Evolutionary conservation across 2,329 filamentous ascomycete species (phyloP), one percentile per base, ranked within the genome.

Genomic region (Fusarium torreyae): DNA sequence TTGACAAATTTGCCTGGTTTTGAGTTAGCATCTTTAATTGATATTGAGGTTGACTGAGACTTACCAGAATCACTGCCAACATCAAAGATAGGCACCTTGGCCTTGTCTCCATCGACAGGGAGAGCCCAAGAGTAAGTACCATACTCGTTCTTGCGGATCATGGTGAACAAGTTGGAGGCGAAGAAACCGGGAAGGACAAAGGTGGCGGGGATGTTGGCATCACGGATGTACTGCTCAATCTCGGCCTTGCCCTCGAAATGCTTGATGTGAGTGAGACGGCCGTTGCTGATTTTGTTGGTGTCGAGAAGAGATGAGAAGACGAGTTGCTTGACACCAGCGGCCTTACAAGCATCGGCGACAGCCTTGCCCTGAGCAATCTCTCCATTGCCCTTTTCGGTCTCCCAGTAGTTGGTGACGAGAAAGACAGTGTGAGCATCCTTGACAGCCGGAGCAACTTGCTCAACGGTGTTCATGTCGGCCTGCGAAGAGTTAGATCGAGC

Each of bases 171-270:
- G 63, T 88, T 88, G 61, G 84, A 81, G 84, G 89, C 88, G 71
- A 88, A 90, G 33, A 79, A 80, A 0, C 82, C 88, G 0, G 85
- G 83, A 4, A 83, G 77, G 59, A 86, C 83, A 73, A 88, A 89
- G 0, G 86, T 83, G 13, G 80, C 81, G 2, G 83, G 82, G 4
- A 90, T 76, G 0, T 81, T 82, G 3, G 84, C 77, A 0, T 70
- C 57, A 13, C 85, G 84, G 57, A 90, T 87, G 66, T 90, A 88
- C n/a, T 80, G 63, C 67, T 89, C 87, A 14, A 87, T 82, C 33
- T 84, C 77, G 28, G 86, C 85, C 74, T 90, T 90, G 61, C 77
- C 79, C 69, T 90, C 88, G 62, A 90, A 90, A 59, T 86, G 83
- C 48, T 77, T 63, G 8, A 85, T 81, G 18, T 80, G 69, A 5